Conservation (phyloP, 352 stramenopile species). For the Globisporangium irregulare region DNA sequence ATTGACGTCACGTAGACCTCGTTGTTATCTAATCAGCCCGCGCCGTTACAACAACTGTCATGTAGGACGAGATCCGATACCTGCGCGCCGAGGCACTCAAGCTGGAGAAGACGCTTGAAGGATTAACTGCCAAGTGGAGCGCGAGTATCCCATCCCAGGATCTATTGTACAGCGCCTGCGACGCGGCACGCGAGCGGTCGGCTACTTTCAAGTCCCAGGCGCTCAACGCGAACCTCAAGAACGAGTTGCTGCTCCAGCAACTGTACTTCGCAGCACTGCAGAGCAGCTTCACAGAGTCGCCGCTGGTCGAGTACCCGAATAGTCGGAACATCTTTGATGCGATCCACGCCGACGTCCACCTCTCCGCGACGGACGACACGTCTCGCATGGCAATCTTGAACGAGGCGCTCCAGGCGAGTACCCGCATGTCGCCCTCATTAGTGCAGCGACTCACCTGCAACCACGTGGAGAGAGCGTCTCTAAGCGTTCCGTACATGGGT, state of each 20-base stretch:
- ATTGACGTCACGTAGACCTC: too few species aligned
- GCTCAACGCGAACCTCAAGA: slow-evolving; percentile 1
- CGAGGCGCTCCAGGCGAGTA: background rate
- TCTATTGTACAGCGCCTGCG: background rate
- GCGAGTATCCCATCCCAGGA: background rate
- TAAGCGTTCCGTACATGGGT: slow-evolving; percentile 3
- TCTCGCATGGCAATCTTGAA: background rate
- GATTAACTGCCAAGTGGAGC: background rate
- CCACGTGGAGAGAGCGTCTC: background rate
- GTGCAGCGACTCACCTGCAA: background rate
- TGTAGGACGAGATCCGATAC: background rate
- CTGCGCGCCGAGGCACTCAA: background rate
- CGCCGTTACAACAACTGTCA: background rate
- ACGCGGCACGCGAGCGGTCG: background rate
- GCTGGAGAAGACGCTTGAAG: background rate
- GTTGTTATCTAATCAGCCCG: too few species aligned
- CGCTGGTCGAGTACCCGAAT: slow-evolving; percentile 2
- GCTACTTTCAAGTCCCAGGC: background rate
- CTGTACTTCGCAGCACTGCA: slow-evolving; percentile 1
- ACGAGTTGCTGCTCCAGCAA: background rate
- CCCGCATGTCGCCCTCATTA: background rate
- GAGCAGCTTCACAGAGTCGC: slow-evolving; percentile 2
- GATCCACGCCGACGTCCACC: background rate
- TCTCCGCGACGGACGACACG: background rate
- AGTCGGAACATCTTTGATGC: background rate